Evolutionary conservation across 305 asterid genomes (phyloP), one percentile per base, ranked within the genome.

Genomic region (Fraxinus sp.): DNA sequence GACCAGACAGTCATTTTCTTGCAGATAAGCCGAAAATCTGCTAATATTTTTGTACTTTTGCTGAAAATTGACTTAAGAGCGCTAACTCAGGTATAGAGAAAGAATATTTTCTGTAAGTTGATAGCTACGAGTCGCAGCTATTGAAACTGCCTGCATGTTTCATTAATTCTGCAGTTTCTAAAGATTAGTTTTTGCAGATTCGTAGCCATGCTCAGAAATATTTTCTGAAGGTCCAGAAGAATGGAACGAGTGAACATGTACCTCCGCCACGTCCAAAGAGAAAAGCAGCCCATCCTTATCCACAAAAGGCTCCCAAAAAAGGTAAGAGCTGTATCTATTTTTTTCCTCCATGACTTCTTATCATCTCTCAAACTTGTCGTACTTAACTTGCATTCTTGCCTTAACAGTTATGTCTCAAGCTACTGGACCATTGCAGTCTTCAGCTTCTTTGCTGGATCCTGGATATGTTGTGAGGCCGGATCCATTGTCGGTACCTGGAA

Each of bases 221-320:
- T 86, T 95, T 93, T 83, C 85, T 93, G 87, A 95, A 95, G 90
- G 96, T 93, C 81, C 97, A 94, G 87, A 95, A 95, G 89, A 93
- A 88, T 84, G 99, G 99, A 39, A 85, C 91, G 20, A 91, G 90
- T 24, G 98, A 92, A 79, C 98, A 91, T 84, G 90, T 95, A 75
- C 98, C 99, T 83, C 99, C 99, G 7, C 99, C 98, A 18, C 94
- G 99, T 26, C 99, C 98, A 35, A 95, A 95, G 97, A 87, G 98
- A 80, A 95, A 95, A 86, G 97, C 99, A 66, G 81, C 94, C 73
- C 98, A 93, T 87, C 99, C 99, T 49, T 95, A 94, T 84, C 99
- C 99, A 3, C 98, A 94, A 78, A 95, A 94, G 84, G 98, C 97
- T 84, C 79, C 97, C 0, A 93, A 89, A 90, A 85, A 28, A 80